A percentile compares a stretch with the other conserved stretches of the same genome.
phyloP scores from a whole-genome alignment of 2,329 filamentous ascomycete species.

The Alternaria hordeiaustralica region DNA sequence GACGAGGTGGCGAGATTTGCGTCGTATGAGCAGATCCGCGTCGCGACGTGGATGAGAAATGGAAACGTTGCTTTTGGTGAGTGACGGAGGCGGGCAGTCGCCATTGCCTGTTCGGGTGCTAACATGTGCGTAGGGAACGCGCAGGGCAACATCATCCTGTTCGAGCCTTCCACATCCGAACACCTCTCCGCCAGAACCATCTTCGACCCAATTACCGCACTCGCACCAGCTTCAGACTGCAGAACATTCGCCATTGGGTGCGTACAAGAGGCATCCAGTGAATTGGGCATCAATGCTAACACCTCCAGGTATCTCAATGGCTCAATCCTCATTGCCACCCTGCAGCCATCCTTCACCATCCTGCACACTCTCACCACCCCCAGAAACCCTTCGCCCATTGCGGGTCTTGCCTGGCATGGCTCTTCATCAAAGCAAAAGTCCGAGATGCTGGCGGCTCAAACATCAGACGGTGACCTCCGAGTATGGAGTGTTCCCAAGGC shows the following conservation, averaged over 20 bases:
- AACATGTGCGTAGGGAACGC: conserved; percentile 71
- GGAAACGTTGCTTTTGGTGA: conserved; percentile 96
- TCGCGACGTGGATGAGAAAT: conserved; percentile 94
- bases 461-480: conserved; percentile 85
- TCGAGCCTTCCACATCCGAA: conserved; percentile 91
- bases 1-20: conserved; percentile 90
- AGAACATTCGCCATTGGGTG: conserved; percentile 96
- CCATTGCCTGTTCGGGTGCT: conserved; percentile 14
- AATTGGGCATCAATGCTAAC: conserved; percentile 21
- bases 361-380: conserved; percentile 89
- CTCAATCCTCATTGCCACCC: conserved; percentile 84
- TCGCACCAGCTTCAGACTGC: conserved; percentile 88
- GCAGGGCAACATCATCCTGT: conserved; percentile 91
- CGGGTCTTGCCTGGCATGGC: conserved; percentile 91
- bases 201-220: conserved; percentile 91
- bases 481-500: conserved; percentile 97
- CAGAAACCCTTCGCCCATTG: conserved; percentile 82
- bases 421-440: conserved; percentile 96
- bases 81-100: conserved; percentile 35
- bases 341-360: conserved; percentile 93
- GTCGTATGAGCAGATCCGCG: conserved; percentile 84
- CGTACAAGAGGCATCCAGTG: conserved; percentile 28
- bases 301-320: conserved; percentile 84
- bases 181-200: conserved; percentile 91
- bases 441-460: conserved; percentile 95